Conservation (phyloP, 2,329 filamentous ascomycete species). For the Calonectria crousiana region DNA sequence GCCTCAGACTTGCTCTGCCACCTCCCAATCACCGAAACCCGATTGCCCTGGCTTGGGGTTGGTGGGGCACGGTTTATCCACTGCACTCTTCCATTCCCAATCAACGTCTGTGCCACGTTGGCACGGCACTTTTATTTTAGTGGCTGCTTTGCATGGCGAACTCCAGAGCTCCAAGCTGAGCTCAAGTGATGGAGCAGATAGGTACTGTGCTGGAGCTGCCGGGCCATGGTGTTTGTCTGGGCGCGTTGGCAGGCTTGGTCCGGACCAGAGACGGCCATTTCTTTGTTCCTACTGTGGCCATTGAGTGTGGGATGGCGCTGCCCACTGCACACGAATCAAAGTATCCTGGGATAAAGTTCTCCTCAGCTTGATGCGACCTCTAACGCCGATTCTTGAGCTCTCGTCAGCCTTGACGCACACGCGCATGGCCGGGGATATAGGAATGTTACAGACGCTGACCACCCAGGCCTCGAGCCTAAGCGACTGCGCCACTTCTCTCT, state of each 20-base stretch:
- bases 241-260: not conserved
- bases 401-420: not conserved
- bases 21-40: constrained; percentile 11
- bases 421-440: not conserved
- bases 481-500: not conserved
- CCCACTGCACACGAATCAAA: not conserved
- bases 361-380: constrained; percentile 4
- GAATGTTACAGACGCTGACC: not conserved
- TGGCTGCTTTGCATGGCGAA: constrained; percentile 31
- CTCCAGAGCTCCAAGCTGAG: not conserved
- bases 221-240: not conserved
- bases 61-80: constrained; percentile 14
- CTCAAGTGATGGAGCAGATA: not conserved
- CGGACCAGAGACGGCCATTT: not conserved
- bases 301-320: not conserved
- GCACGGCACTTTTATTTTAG: constrained; percentile 43
- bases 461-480: not conserved
- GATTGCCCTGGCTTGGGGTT: constrained; percentile 11
- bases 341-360: constrained; percentile 4
- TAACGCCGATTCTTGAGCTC: constrained; percentile 14
- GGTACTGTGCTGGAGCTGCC: not conserved
- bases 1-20: constrained; percentile 1
- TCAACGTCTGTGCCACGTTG: constrained; percentile 44
- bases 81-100: constrained; percentile 39
- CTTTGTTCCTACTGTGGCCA: not conserved